Evolutionary conservation across 2,329 filamentous ascomycete species (phyloP).

Genomic region (Stenocarpella maydis): DNA sequence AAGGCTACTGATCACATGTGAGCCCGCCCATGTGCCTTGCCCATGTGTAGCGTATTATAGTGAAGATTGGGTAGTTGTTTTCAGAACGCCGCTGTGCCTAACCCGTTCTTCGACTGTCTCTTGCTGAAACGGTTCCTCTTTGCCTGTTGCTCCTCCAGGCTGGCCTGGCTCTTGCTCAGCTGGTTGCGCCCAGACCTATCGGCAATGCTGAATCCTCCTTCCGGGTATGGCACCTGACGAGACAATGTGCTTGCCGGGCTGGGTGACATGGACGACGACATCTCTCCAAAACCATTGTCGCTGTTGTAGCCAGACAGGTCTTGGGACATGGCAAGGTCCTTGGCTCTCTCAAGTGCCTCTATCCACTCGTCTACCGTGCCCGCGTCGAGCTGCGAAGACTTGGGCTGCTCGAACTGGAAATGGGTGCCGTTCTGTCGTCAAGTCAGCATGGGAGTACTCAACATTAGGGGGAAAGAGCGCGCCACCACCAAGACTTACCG

Average conservation of each 20-base stretch:
- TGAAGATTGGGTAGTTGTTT: background rate
- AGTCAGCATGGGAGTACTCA: background rate
- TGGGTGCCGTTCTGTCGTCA: constrained; percentile 78
- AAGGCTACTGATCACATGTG: background rate
- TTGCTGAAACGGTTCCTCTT: constrained; percentile 80
- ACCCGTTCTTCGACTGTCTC: constrained; percentile 91
- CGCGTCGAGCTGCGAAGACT: constrained; percentile 70
- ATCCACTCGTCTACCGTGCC: constrained; percentile 89
- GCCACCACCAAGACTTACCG: constrained; percentile 68
- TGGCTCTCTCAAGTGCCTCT: constrained; percentile 84
- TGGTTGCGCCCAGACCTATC: constrained; percentile 65
- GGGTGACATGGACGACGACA: constrained; percentile 72
- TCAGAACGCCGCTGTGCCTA: constrained; percentile 81
- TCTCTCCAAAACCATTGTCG: constrained; percentile 73
- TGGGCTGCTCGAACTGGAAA: constrained; percentile 93
- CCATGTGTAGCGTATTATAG: constrained; percentile 11
- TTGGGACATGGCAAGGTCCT: constrained; percentile 82
- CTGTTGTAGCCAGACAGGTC: constrained; percentile 69
- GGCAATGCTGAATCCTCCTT: constrained; percentile 53
- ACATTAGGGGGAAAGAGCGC: constrained; percentile 11
- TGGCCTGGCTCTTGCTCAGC: constrained; percentile 66
- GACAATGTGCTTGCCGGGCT: constrained; percentile 80
- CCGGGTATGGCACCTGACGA: constrained; percentile 61
- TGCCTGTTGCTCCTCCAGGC: constrained; percentile 57
- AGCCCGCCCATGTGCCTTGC: constrained; percentile 12